These are phyloP conservation scores for Skeletonema menzelii DNA, from an alignment of 108 stramenopile species.

Conservation along the genomic window DNA sequence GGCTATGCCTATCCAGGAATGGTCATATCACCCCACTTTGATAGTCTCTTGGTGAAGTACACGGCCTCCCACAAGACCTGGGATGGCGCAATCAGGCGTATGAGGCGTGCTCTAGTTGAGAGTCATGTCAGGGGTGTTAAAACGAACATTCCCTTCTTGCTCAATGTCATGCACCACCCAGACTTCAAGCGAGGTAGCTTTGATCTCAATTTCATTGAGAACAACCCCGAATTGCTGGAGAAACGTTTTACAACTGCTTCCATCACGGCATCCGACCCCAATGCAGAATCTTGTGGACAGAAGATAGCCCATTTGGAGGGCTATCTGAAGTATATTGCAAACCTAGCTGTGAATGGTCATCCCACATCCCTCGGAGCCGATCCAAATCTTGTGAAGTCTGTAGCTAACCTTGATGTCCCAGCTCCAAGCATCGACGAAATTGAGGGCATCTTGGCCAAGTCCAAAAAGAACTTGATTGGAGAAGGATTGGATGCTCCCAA, in stretches of 20 bases:
- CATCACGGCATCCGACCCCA: conserved; percentile 8
- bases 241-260: conserved; percentile 16
- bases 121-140: conserved; percentile 65
- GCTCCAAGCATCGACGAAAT: conserved; percentile 19
- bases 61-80: conserved; percentile 52
- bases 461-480: conserved; percentile 39
- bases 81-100: conserved; percentile 55
- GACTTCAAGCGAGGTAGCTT: conserved; percentile 64
- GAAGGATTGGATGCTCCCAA: conserved; percentile 17
- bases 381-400: conserved; percentile 30
- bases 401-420: conserved; percentile 27
- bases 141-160: conserved; percentile 54
- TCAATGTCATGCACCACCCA: conserved; percentile 62
- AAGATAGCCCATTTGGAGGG: conserved; percentile 56
- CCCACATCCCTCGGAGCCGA: conserved; percentile 66
- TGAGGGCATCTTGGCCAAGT: conserved; percentile 12
- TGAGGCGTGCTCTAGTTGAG: conserved; percentile 63
- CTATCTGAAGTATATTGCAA: conserved; percentile 60
- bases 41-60: conserved; percentile 78
- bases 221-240: conserved; percentile 46
- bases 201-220: conserved; percentile 64
- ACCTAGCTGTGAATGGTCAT: conserved; percentile 76
- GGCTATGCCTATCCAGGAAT: conserved; percentile 50
- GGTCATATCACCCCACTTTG: conserved; percentile 74
- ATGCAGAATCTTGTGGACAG: conserved; percentile 23